phyloP scores from a whole-genome alignment of 106 monocot genomes.

The Gastrodia elata region DNA sequence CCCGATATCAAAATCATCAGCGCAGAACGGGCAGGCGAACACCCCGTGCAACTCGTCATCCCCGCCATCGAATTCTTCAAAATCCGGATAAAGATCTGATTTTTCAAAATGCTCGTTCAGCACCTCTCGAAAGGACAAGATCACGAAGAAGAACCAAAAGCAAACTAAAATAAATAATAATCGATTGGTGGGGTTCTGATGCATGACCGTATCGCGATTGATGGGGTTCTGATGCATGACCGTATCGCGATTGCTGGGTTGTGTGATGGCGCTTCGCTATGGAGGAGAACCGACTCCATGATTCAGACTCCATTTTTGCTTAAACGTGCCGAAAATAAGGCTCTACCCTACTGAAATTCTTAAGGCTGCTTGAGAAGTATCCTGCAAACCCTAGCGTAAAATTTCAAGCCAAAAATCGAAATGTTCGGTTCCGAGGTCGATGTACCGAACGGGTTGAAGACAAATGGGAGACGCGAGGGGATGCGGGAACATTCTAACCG shows the following conservation, averaged over 20 bases:
- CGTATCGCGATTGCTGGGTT: slow-evolving; percentile 39
- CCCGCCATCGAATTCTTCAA: slow-evolving; percentile 57
- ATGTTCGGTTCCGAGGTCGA: too few relatives aligned
- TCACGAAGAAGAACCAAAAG: neutral
- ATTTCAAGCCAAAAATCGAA: too few relatives aligned
- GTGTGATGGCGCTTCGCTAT: slow-evolving; percentile 55
- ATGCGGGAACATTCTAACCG: too few relatives aligned
- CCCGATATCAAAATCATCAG: too few relatives aligned
- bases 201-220: too few relatives aligned
- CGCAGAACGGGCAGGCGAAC: slow-evolving; percentile 52
- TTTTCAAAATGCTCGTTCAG: neutral
- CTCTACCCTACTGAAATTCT: too few relatives aligned
- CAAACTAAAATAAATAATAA: neutral
- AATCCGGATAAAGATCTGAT: slow-evolving; percentile 61
- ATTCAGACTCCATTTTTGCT: slow-evolving; percentile 35
- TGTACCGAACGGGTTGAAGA: too few relatives aligned
- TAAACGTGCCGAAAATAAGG: too few relatives aligned
- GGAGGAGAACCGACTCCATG: slow-evolving; percentile 34
- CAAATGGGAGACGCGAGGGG: too few relatives aligned
- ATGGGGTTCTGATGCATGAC: too few relatives aligned
- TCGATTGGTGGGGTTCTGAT: neutral
- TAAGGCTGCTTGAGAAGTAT: too few relatives aligned
- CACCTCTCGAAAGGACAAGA: neutral
- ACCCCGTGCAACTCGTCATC: slow-evolving; percentile 43
- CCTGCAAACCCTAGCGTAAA: too few relatives aligned